phyloP scores from a whole-genome alignment of 768 basidiomycete species.

The Xerocomellus amylosporus region DNA sequence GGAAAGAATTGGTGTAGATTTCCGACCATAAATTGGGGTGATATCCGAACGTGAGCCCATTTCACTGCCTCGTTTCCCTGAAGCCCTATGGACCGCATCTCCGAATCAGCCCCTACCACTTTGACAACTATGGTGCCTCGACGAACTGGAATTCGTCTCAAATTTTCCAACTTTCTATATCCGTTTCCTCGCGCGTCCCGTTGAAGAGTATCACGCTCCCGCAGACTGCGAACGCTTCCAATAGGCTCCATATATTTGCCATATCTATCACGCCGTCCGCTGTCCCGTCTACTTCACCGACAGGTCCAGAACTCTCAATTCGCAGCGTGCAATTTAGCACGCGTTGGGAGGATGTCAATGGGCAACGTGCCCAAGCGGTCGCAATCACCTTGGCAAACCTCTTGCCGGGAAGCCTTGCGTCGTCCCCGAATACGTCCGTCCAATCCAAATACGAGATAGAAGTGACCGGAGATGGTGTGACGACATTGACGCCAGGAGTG shows the following conservation, averaged over 20 bases:
- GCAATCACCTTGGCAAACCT: conserved; percentile 54
- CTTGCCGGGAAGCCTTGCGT: conserved; percentile 33
- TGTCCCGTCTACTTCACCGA: conserved; percentile 22
- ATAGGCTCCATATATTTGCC: conserved; percentile 46
- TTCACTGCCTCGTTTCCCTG: background rate
- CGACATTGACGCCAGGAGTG: conserved; percentile 41
- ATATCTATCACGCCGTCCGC: conserved; percentile 40
- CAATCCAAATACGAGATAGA: conserved; percentile 35
- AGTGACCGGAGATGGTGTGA: conserved; percentile 38
- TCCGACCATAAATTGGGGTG: conserved; percentile 40
- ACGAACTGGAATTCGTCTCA: conserved; percentile 44
- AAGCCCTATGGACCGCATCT: background rate
- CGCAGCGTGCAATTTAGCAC: conserved; percentile 44
- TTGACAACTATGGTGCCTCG: conserved; percentile 32
- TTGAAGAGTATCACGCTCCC: conserved; percentile 48
- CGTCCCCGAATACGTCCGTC: conserved; percentile 32
- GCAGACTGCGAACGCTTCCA: conserved; percentile 14
- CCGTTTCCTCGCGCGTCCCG: conserved; percentile 39
- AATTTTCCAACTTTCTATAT: conserved; percentile 45
- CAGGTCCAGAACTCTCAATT: conserved; percentile 35
- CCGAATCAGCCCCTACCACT: conserved; percentile 43
- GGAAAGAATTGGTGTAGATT: conserved; percentile 46
- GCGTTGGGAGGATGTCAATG: conserved; percentile 42
- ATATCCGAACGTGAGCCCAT: conserved; percentile 41
- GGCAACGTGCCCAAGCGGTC: conserved; percentile 43